A percentile compares a stretch with the other conserved stretches of the same genome.
Evolutionary conservation across 2,329 filamentous ascomycete genomes (phyloP).

Genomic region (Diaporthe sp.): DNA sequence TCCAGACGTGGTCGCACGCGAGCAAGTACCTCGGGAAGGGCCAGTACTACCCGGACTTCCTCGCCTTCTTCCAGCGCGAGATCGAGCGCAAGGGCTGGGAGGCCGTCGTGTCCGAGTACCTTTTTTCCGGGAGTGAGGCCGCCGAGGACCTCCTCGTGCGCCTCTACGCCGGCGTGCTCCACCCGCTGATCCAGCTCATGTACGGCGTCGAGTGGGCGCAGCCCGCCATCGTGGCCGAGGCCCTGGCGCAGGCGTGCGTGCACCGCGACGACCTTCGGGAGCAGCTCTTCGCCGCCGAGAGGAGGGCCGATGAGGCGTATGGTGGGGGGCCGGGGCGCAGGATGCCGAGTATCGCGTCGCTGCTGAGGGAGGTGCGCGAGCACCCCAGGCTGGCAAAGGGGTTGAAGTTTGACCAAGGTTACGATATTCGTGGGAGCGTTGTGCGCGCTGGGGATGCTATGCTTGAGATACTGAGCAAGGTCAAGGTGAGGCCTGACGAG

Average conservation of each 20-base stretch:
- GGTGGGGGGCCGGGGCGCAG: constrained; percentile 44
- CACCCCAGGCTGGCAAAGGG: constrained; percentile 69
- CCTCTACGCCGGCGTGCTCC: constrained; percentile 73
- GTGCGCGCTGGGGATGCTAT: constrained; percentile 76
- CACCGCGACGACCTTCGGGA: constrained; percentile 69
- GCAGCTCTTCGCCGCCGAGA: constrained; percentile 68
- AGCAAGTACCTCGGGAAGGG: constrained; percentile 72
- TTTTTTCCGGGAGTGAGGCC: constrained; percentile 75
- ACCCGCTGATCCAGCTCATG: constrained; percentile 87
- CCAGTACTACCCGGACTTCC: constrained; percentile 77
- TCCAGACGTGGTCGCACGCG: constrained; percentile 69
- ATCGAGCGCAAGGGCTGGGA: constrained; percentile 74
- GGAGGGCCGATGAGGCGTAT: constrained; percentile 51
- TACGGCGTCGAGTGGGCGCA: constrained; percentile 88
- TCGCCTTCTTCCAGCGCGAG: constrained; percentile 81
- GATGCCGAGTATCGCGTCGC: constrained; percentile 63
- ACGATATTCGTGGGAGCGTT: constrained; percentile 79
- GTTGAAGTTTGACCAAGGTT: constrained; percentile 63
- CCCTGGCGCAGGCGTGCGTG: constrained; percentile 80
- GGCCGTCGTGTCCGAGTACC: constrained; percentile 71
- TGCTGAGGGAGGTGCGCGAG: constrained; percentile 71
- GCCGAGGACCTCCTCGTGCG: constrained; percentile 78
- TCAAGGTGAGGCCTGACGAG: constrained; percentile 66
- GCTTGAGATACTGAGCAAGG: constrained; percentile 70
- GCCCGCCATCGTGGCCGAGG: constrained; percentile 84